Percentiles rank a stretch among this genome's conserved stretches.
phyloP scores from a whole-genome alignment of 805 yeast species.

The Saccharomycopsis fodiens region DNA sequence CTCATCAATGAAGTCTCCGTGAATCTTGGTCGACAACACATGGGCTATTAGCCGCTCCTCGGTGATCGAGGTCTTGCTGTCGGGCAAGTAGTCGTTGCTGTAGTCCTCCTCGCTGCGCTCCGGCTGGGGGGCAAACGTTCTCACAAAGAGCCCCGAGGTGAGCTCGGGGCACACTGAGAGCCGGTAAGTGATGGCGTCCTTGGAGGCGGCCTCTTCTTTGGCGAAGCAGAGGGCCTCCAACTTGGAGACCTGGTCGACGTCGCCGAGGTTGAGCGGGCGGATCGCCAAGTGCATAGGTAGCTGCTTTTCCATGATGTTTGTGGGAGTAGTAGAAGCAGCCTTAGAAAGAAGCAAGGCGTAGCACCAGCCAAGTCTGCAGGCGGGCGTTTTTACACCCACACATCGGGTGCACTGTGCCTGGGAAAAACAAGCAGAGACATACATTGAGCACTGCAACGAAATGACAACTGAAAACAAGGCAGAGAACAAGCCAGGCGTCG shows the following conservation, averaged over 20 bases:
- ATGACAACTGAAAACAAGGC: no score
- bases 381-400: no score
- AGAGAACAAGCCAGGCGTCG: conserved; percentile 22
- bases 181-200: conserved; percentile 61
- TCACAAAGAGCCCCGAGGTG: conserved; percentile 77
- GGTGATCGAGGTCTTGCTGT: conserved; percentile 31
- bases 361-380: no score
- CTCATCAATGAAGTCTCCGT: conserved; percentile 41
- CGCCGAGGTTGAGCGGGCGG: conserved; percentile 75
- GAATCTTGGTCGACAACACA: conserved; percentile 68
- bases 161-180: conserved; percentile 82
- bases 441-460: no score
- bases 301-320: conserved; percentile 27
- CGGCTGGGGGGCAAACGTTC: conserved; percentile 41
- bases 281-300: conserved; percentile 56
- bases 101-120: conserved; percentile 24
- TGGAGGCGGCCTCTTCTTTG: conserved; percentile 57
- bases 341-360: no score
- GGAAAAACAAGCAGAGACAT: not conserved
- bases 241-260: conserved; percentile 49
- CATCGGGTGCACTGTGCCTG: not conserved
- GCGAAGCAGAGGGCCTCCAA: conserved; percentile 70
- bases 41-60: conserved; percentile 71
- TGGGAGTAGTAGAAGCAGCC: no score
- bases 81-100: conserved; percentile 26